A percentile compares a stretch with the other conserved stretches of the same genome.
Evolutionary conservation across 2,329 filamentous ascomycete genomes (phyloP).

Genomic region (Colletotrichum brevisporum): DNA sequence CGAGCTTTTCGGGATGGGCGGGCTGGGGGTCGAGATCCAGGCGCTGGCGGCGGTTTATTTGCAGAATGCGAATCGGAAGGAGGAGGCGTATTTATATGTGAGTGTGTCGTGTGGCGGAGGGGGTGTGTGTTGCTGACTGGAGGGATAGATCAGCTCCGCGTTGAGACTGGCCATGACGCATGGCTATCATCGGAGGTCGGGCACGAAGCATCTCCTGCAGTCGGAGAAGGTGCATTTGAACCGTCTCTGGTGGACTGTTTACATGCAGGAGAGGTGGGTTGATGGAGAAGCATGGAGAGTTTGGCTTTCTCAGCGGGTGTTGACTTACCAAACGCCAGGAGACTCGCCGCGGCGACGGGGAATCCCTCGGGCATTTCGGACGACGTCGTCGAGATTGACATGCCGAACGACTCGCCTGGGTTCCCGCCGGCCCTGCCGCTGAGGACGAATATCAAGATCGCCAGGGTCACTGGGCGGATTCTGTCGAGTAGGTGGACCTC

Average conservation of each 20-base stretch:
- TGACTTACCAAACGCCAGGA: conserved; percentile 5
- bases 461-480: conserved; percentile 31
- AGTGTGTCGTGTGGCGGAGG: background rate
- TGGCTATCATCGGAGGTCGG: conserved; percentile 40
- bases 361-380: conserved; percentile 33
- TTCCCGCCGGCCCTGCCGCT: conserved; percentile 26
- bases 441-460: conserved; percentile 33
- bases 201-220: conserved; percentile 18
- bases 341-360: conserved; percentile 37
- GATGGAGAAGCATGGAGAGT: background rate
- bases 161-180: conserved; percentile 32
- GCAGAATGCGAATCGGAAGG: conserved; percentile 36
- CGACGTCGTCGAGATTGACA: conserved; percentile 26
- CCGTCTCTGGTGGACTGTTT: conserved; percentile 41
- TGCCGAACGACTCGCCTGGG: conserved; percentile 21
- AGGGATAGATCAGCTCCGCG: conserved; percentile 30
- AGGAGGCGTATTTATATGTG: conserved; percentile 41
- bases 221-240: conserved; percentile 38
- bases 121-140: background rate
- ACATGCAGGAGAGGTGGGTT: conserved; percentile 40
- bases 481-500: background rate
- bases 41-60: conserved; percentile 38
- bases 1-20: conserved; percentile 23
- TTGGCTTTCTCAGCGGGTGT: background rate
- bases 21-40: conserved; percentile 31